A percentile compares a stretch with the other conserved stretches of the same genome.
These are phyloP conservation scores for Rubroboletus pulcherrimus DNA, from an alignment of 768 basidiomycete genomes.

Conservation along the genomic window DNA sequence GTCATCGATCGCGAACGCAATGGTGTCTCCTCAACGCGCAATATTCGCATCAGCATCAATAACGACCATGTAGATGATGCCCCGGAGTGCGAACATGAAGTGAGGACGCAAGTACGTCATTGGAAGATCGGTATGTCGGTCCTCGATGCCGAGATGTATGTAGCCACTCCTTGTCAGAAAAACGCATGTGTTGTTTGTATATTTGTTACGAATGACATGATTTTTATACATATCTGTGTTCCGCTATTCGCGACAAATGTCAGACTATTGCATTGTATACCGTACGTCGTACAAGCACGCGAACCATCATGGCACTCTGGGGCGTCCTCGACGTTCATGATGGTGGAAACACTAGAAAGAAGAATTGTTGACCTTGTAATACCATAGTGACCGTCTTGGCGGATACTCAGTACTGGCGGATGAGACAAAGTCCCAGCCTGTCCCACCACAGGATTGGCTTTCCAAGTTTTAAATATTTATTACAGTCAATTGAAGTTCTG, in stretches of 20 bases:
- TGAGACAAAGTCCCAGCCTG: background rate
- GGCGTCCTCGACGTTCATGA: no score
- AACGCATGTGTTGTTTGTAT: background rate
- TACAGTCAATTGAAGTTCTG: background rate
- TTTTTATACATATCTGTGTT: no score
- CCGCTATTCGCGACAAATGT: background rate
- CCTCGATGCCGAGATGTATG: background rate
- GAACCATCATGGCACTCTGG: background rate
- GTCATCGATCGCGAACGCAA: conserved; percentile 15
- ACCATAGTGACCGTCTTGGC: background rate
- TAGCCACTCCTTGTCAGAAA: background rate
- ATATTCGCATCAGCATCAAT: background rate
- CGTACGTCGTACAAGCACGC: background rate
- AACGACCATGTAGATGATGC: background rate
- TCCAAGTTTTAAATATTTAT: background rate
- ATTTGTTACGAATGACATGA: background rate
- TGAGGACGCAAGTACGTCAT: background rate
- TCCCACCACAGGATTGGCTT: background rate
- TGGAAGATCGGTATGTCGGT: background rate
- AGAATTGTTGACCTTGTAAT: background rate
- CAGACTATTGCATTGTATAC: background rate
- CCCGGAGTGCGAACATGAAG: background rate
- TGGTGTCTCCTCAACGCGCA: background rate
- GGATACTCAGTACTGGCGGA: background rate
- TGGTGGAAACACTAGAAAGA: no score